phyloP scores from a whole-genome alignment of 2,329 filamentous ascomycete species.

The Fusarium keratoplasticum region DNA sequence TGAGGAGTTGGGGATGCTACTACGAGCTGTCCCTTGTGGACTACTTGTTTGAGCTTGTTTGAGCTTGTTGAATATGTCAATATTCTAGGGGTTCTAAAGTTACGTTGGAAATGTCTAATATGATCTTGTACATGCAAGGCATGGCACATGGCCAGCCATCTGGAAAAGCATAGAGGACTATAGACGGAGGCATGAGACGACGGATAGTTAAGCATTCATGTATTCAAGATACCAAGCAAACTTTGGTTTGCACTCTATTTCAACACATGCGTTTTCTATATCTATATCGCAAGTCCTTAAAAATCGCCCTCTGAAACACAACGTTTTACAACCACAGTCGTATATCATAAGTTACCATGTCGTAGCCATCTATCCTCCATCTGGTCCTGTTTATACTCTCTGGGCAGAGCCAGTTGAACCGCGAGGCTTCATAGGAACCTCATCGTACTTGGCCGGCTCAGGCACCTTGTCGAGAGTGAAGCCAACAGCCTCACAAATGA shows the following conservation, averaged over 20 bases:
- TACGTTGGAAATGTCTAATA: conserved; percentile 8
- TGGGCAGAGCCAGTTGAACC: neutral
- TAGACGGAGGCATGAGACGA: conserved; percentile 13
- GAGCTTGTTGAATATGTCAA: conserved; percentile 16
- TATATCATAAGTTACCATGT: neutral
- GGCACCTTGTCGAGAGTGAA: conserved; percentile 45
- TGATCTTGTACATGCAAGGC: neutral
- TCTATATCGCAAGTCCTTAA: neutral
- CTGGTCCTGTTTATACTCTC: neutral
- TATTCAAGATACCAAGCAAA: conserved; percentile 22
- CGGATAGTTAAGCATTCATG: conserved; percentile 12
- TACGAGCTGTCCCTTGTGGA: conserved; percentile 9
- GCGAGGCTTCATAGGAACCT: conserved; percentile 6
- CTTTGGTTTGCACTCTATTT: conserved; percentile 9
- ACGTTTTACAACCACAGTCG: neutral
- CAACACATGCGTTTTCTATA: neutral
- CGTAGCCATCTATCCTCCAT: neutral
- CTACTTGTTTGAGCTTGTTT: neutral
- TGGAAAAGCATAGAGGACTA: conserved; percentile 8
- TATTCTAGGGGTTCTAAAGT: neutral
- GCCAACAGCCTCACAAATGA: conserved; percentile 47
- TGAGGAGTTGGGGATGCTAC: conserved; percentile 51
- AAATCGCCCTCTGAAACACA: neutral
- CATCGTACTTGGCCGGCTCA: conserved; percentile 11
- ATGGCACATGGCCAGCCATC: neutral